Base-by-base conservation (phyloP, 2,329 filamentous ascomycete species). In the Coniochaeta sp. region DNA sequence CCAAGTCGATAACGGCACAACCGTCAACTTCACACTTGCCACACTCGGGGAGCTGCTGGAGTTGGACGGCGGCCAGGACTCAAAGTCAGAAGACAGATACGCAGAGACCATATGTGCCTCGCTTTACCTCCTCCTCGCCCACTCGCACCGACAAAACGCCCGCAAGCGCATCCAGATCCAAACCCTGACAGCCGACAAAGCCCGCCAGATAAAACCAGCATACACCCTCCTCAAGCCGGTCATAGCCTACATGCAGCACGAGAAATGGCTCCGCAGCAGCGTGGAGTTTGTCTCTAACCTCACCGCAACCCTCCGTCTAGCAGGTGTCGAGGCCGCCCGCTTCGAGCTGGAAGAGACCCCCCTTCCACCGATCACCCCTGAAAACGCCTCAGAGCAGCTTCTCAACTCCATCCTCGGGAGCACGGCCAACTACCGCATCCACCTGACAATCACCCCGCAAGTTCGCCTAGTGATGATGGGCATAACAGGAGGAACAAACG, bases 121-220 rank as follows among this genome's bases (percentile, higher is more conserved):
- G 0, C 76, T 96, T 3, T 84, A 89, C 35, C 77, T 96, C 20
- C 76, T 96, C 2, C 81, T 97, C 7, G 81, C 80, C 48, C 85
- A 91, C 57, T 83, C 88, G 2, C 92, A 97, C 65, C 82, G 86
- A 9, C 81, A 87, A 63, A 91, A 86, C 57, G 80, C 89, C 54
- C 74, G 82, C 33, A 79, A 79, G 40, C 81, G 91, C 51, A 86
- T 85, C 1, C 79, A 84, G 27, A 83, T 35, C 57, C 70, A 30
- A 63, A 71, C 30, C 66, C 71, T 53, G 57, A 74, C 56, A 60
- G 71, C 60, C 56, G 52, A 64, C 24, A 66, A 68, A 48, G 59
- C 65, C 26, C 59, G 69, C 7, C 28, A 32, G 9, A 64, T 68
- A 4, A 67, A 70, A 40, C 71, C 72, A 31, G 66, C 73, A 2